Evolutionary conservation across 306 rosid species (phyloP).

Genomic region (Ceratonia siliqua): DNA sequence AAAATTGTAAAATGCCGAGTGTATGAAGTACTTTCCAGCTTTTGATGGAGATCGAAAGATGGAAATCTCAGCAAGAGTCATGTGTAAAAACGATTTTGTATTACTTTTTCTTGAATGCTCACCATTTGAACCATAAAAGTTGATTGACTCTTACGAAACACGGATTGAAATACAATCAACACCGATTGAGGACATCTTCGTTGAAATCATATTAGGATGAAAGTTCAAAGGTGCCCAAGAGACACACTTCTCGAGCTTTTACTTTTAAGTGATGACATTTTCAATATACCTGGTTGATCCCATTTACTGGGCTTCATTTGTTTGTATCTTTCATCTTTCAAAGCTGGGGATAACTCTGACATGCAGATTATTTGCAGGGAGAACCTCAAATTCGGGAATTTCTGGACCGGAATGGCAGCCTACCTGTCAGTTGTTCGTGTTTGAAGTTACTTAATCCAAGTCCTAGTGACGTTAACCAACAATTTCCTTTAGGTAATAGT

Average conservation of each 20-base stretch:
- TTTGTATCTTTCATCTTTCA: neutral
- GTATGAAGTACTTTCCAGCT: slow-evolving; percentile 31
- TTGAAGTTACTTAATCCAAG: slow-evolving; percentile 46
- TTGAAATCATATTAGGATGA: slow-evolving; percentile 27
- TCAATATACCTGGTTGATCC: neutral
- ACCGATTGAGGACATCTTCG: slow-evolving; percentile 9
- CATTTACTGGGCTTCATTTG: neutral
- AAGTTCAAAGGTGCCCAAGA: slow-evolving; percentile 8
- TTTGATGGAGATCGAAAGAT: neutral
- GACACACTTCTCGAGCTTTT: neutral
- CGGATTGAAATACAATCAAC: neutral
- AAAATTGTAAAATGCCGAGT: slow-evolving; percentile 8
- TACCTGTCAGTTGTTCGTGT: slow-evolving; percentile 45
- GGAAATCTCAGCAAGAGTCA: slow-evolving; percentile 14
- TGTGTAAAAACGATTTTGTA: neutral
- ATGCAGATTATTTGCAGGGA: slow-evolving; percentile 41
- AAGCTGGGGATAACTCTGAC: neutral
- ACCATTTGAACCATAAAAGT: neutral
- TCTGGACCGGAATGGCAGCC: slow-evolving; percentile 44
- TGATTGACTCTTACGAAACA: slow-evolving; percentile 28
- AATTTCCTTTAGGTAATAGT: slow-evolving; percentile 63
- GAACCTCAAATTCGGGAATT: slow-evolving; percentile 42
- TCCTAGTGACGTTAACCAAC: slow-evolving; percentile 44
- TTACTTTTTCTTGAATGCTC: neutral
- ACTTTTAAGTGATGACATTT: neutral